phyloP scores from a whole-genome alignment of 345 rosid genomes.

The Crucihimalaya himalaica region DNA sequence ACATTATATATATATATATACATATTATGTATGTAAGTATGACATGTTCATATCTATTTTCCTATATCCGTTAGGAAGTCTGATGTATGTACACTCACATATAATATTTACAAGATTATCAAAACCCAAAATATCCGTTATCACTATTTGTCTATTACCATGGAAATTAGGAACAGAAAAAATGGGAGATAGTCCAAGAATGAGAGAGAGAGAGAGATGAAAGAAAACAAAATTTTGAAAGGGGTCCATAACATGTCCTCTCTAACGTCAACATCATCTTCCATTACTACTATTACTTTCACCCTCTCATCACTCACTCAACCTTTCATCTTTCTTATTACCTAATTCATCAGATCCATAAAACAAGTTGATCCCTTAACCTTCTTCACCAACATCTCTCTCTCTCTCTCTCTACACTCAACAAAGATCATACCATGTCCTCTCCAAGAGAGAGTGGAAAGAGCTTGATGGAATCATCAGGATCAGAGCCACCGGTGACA shows the following conservation, averaged over 20 bases:
- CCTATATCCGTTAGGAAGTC: background rate
- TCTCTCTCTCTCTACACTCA: conserved; percentile 14
- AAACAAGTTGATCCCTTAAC: conserved; percentile 26
- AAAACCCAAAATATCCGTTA: background rate
- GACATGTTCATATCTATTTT: background rate
- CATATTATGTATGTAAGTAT: background rate
- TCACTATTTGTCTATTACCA: background rate
- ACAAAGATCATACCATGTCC: conserved; percentile 30
- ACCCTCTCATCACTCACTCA: conserved; percentile 38
- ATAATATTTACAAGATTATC: too few species aligned
- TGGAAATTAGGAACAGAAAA: background rate
- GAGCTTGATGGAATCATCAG: conserved; percentile 41
- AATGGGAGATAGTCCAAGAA: background rate
- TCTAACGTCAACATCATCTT: conserved; percentile 37
- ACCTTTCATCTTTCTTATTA: conserved; percentile 22
- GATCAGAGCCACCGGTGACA: conserved; percentile 39
- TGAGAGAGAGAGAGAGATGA: conserved; percentile 11
- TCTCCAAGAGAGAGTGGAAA: conserved; percentile 45
- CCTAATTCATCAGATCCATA: conserved; percentile 33
- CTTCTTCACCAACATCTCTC: conserved; percentile 15
- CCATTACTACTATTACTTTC: conserved; percentile 41
- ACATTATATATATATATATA: too few species aligned
- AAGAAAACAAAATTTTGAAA: conserved; percentile 22
- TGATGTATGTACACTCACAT: background rate
- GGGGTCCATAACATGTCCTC: conserved; percentile 37